A percentile compares a stretch with the other conserved stretches of the same genome.
Conservation (phyloP, 768 basidiomycete genomes). For the Boletus insuetus region DNA sequence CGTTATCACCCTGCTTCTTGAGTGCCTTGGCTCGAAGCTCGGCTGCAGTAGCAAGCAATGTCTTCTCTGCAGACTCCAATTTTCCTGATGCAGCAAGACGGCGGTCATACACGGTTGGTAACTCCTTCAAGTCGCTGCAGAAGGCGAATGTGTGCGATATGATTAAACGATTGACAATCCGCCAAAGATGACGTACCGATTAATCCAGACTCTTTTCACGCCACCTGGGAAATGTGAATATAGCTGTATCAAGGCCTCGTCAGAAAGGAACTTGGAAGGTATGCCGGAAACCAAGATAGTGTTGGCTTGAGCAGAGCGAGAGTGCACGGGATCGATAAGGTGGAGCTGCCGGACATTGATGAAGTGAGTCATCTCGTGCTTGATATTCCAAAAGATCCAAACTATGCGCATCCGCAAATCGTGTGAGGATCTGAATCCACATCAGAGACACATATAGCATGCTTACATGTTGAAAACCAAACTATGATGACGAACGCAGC, state of each 20-base stretch:
- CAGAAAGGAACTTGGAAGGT: conserved; percentile 72
- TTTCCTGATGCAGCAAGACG: conserved; percentile 70
- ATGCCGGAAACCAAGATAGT: conserved; percentile 92
- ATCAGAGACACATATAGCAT: background rate
- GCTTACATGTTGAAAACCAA: conserved; percentile 76
- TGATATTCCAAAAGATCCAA: conserved; percentile 86
- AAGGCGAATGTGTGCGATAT: background rate
- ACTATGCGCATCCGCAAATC: conserved; percentile 37
- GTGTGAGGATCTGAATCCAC: background rate
- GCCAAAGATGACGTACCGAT: conserved; percentile 47
- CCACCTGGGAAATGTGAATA: conserved; percentile 90
- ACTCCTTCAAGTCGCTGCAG: conserved; percentile 73
- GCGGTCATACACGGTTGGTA: conserved; percentile 80
- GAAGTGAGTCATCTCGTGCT: conserved; percentile 77
- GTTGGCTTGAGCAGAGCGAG: conserved; percentile 79
- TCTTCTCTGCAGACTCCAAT: conserved; percentile 85
- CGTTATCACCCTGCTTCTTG: conserved; percentile 39
- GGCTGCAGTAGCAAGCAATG: conserved; percentile 69
- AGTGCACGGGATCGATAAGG: conserved; percentile 71
- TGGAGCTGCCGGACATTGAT: conserved; percentile 76
- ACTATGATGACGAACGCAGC: conserved; percentile 76
- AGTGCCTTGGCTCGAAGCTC: conserved; percentile 62
- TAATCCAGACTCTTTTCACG: conserved; percentile 89
- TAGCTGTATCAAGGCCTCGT: conserved; percentile 59
- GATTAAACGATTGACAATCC: background rate